These are phyloP conservation scores for Coleophoma eucalyptorum DNA, from an alignment of 2,329 filamentous ascomycete genomes.

Conservation along the genomic window DNA sequence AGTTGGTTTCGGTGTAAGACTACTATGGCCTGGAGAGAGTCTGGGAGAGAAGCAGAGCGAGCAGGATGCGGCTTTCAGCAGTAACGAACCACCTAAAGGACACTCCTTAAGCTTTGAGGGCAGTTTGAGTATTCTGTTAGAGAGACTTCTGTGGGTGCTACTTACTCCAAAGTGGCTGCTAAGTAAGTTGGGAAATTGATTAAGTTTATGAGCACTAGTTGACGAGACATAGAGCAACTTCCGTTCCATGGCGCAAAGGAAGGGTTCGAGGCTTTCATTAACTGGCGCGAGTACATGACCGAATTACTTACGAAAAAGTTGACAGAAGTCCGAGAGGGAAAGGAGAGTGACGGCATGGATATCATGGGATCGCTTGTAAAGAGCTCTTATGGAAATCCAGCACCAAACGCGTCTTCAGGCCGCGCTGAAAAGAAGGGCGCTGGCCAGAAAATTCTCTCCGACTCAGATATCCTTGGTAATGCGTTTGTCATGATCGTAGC, in stretches of 20 bases:
- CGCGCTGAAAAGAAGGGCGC: slow-evolving; percentile 44
- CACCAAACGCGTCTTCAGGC: slow-evolving; percentile 37
- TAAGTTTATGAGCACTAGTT: neutral
- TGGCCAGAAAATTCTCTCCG: slow-evolving; percentile 49
- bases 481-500: slow-evolving; percentile 67
- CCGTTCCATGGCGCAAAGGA: slow-evolving; percentile 40
- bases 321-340: slow-evolving; percentile 34
- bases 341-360: slow-evolving; percentile 43
- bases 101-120: slow-evolving; percentile 52
- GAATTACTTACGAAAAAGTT: slow-evolving; percentile 51
- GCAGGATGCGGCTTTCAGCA: slow-evolving; percentile 37
- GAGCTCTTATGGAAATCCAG: slow-evolving; percentile 33
- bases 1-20: slow-evolving; percentile 65
- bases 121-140: slow-evolving; percentile 47
- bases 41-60: slow-evolving; percentile 37
- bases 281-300: slow-evolving; percentile 62
- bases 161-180: slow-evolving; percentile 47
- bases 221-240: slow-evolving; percentile 25
- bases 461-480: slow-evolving; percentile 69
- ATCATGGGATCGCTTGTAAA: slow-evolving; percentile 51
- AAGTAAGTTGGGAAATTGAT: slow-evolving; percentile 28
- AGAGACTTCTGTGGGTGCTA: slow-evolving; percentile 48
- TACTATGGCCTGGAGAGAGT: slow-evolving; percentile 61
- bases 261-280: slow-evolving; percentile 41
- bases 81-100: slow-evolving; percentile 28